These are phyloP conservation scores for Gryganskiella cystojenkinii DNA, from an alignment of 192 early-diverging fungal species.

Conservation along the genomic window DNA sequence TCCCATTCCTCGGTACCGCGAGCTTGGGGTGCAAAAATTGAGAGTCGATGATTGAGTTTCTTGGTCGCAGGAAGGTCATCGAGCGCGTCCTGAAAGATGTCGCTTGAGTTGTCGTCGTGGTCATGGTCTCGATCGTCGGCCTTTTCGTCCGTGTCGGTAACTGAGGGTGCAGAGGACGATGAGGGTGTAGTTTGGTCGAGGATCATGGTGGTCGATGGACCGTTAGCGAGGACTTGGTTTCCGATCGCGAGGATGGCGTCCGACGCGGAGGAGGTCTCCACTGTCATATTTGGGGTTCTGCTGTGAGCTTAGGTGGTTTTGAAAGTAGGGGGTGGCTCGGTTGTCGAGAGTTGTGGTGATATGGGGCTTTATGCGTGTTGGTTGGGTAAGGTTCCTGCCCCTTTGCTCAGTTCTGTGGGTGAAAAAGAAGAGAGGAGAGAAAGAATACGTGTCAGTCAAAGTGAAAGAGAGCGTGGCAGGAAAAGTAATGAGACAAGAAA, in stretches of 20 bases:
- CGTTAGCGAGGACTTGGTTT: slow-evolving; percentile 39
- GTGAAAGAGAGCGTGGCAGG: too few relatives aligned
- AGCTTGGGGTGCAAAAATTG: slow-evolving; percentile 14
- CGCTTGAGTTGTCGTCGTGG: slow-evolving; percentile 8
- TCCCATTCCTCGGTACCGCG: slow-evolving; percentile 38
- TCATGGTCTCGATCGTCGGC: background rate
- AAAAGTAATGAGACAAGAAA: too few relatives aligned
- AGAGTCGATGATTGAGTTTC: slow-evolving; percentile 31
- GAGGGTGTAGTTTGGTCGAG: slow-evolving; percentile 21
- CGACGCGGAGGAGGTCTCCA: slow-evolving; percentile 6
- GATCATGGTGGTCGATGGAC: slow-evolving; percentile 13
- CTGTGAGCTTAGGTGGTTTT: too few relatives aligned
- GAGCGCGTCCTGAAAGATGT: slow-evolving; percentile 34
- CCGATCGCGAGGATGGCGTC: slow-evolving; percentile 47
- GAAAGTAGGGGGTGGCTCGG: too few relatives aligned
- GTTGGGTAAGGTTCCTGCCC: too few relatives aligned
- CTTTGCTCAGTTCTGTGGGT: too few relatives aligned
- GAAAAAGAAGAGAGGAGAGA: too few relatives aligned
- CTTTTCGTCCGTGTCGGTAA: background rate
- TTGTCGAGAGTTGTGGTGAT: too few relatives aligned
- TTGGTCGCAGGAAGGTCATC: slow-evolving; percentile 33
- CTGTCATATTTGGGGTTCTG: too few relatives aligned
- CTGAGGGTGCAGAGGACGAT: slow-evolving; percentile 18
- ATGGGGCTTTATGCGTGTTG: too few relatives aligned
- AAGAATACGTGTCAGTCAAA: too few relatives aligned